Conservation (phyloP, 345 rosid genomes). For the Eucalyptus virginea region DNA sequence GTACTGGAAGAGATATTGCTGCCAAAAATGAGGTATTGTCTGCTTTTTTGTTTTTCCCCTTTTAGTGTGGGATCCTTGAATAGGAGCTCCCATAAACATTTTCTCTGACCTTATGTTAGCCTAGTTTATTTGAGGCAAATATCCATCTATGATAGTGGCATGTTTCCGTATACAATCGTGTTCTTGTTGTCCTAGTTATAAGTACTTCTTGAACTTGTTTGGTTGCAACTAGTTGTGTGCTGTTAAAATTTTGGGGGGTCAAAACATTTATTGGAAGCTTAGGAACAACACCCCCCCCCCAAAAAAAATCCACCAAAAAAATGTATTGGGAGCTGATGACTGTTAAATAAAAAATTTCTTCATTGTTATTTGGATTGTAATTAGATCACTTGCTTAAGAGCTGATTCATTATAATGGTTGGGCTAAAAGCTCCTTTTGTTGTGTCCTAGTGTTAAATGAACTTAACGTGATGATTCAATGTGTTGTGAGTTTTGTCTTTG, state of each 20-base stretch:
- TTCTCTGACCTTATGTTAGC: background rate
- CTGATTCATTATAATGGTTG: background rate
- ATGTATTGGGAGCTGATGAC: background rate
- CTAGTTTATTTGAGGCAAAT: background rate
- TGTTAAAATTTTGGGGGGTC: background rate
- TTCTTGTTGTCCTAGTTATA: background rate
- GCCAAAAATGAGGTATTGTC: slow-evolving; percentile 86
- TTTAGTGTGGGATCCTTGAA: background rate
- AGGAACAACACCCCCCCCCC: too few relatives aligned
- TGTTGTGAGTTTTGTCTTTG: background rate
- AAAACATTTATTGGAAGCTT: background rate
- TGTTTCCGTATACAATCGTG: background rate
- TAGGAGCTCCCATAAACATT: background rate
- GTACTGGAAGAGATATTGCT: slow-evolving; percentile 66
- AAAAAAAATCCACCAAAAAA: background rate
- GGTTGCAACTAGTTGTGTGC: background rate
- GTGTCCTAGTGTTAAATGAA: background rate
- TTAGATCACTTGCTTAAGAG: background rate
- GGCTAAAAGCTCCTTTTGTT: background rate
- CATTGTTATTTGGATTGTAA: background rate
- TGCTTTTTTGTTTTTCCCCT: background rate
- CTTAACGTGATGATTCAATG: background rate
- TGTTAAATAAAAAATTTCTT: background rate
- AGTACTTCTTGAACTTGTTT: background rate
- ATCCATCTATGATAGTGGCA: background rate